phyloP scores from a whole-genome alignment of 2,329 filamentous ascomycete species.

The Penicillium sp. region DNA sequence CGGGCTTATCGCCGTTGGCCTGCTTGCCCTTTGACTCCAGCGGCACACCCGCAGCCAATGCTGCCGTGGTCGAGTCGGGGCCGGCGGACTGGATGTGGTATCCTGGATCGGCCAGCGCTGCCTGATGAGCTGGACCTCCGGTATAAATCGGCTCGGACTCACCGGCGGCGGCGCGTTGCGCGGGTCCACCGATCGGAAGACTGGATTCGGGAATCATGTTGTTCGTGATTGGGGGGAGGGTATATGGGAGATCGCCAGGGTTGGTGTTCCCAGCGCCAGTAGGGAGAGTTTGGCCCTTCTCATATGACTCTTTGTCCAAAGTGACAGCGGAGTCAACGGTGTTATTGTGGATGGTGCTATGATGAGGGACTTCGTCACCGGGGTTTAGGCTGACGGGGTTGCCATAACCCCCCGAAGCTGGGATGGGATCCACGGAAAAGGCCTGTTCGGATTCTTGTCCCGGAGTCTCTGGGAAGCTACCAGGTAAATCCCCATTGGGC shows the following conservation, averaged over 20 bases:
- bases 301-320: conserved; percentile 81
- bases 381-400: conserved; percentile 79
- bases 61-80: conserved; percentile 48
- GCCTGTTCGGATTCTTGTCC: conserved; percentile 45
- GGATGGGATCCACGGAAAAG: conserved; percentile 56
- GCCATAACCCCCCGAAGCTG: conserved; percentile 57
- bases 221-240: conserved; percentile 56
- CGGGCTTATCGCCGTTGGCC: conserved; percentile 20
- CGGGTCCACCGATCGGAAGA: conserved; percentile 61
- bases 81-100: conserved; percentile 52
- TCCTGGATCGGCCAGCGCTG: conserved; percentile 49
- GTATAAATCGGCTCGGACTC: conserved; percentile 6
- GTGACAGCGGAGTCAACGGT: conserved; percentile 65
- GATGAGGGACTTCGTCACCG: conserved; percentile 75
- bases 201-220: conserved; percentile 80
- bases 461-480: conserved; percentile 72
- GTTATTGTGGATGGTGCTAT: conserved; percentile 62
- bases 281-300: conserved; percentile 61
- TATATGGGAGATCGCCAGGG: conserved; percentile 39
- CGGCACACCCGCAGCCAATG: conserved; percentile 45
- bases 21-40: conserved; percentile 38
- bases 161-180: conserved; percentile 29
- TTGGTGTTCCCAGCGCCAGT: conserved; percentile 41
- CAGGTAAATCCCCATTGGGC: conserved; percentile 52
- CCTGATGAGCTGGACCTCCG: conserved; percentile 23